phyloP scores from a whole-genome alignment of 1,284 basidiomycete species.

The Veloporphyrellus conicus region DNA sequence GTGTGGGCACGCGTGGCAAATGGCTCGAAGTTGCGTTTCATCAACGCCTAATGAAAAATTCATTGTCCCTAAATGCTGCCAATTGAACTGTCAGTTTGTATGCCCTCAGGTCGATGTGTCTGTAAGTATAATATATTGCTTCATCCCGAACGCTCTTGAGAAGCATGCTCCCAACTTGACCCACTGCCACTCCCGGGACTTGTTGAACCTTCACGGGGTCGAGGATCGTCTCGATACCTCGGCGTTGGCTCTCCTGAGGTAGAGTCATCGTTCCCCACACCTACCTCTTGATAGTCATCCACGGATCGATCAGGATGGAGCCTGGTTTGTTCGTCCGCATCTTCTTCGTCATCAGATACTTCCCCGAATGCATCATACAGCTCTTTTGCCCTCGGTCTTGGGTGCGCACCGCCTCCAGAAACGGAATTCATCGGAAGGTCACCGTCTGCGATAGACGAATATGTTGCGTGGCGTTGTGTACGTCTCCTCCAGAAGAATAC shows the following conservation, averaged over 20 bases:
- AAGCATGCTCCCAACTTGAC: slow-evolving; percentile 74
- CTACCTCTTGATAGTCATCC: slow-evolving; percentile 20
- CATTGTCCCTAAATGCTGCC: neutral
- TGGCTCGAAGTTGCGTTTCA: slow-evolving; percentile 68
- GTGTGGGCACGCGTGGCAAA: slow-evolving; percentile 75
- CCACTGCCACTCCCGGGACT: slow-evolving; percentile 46
- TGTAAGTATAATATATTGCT: slow-evolving; percentile 13
- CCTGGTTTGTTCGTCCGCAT: slow-evolving; percentile 64
- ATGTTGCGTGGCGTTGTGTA: slow-evolving; percentile 48
- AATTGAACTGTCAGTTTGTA: slow-evolving; percentile 5
- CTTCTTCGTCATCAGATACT: slow-evolving; percentile 70
- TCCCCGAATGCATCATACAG: slow-evolving; percentile 91
- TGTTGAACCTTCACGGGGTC: slow-evolving; percentile 28
- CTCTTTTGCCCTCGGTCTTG: slow-evolving; percentile 64
- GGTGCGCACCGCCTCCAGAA: slow-evolving; percentile 34
- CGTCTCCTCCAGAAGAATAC: slow-evolving; percentile 70
- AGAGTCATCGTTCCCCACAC: slow-evolving; percentile 53
- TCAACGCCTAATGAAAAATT: slow-evolving; percentile 22
- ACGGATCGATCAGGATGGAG: slow-evolving; percentile 36
- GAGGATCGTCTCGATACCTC: slow-evolving; percentile 60
- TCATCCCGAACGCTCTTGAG: slow-evolving; percentile 33
- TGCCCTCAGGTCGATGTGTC: slow-evolving; percentile 8
- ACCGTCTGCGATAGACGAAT: slow-evolving; percentile 68
- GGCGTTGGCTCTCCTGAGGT: slow-evolving; percentile 37
- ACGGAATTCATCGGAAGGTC: slow-evolving; percentile 73